These are phyloP conservation scores for Samsoniella hepiali DNA, from an alignment of 2,329 filamentous ascomycete species.

Conservation along the genomic window DNA sequence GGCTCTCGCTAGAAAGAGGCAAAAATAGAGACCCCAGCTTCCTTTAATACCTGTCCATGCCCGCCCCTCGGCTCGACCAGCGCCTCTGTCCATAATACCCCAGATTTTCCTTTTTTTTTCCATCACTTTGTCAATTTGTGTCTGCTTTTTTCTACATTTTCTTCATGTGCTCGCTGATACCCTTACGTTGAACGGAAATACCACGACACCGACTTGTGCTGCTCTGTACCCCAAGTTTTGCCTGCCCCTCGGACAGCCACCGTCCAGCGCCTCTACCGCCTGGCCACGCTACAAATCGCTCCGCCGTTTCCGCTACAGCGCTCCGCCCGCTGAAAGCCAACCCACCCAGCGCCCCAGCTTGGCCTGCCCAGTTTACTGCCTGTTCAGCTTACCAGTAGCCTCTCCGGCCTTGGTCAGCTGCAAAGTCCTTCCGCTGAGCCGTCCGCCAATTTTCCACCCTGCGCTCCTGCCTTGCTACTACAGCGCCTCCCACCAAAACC, in stretches of 20 bases:
- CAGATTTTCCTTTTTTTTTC: conserved; percentile 3
- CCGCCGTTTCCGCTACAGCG: background rate
- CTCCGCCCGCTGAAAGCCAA: conserved; percentile 5
- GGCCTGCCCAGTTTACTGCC: background rate
- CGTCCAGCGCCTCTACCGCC: background rate
- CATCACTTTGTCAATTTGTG: background rate
- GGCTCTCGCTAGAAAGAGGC: too few relatives aligned
- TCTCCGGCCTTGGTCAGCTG: conserved; percentile 8
- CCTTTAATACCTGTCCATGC: conserved; percentile 10
- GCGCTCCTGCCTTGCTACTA: background rate
- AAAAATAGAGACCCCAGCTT: background rate
- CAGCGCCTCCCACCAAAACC: background rate
- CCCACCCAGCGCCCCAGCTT: background rate
- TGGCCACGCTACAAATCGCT: background rate
- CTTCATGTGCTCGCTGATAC: background rate
- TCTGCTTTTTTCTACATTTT: background rate
- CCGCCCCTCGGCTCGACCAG: conserved; percentile 5
- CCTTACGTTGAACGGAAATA: background rate
- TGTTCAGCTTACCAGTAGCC: background rate
- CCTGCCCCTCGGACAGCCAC: background rate
- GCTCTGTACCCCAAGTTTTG: background rate
- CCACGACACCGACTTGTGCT: background rate
- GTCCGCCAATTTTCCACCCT: conserved; percentile 1
- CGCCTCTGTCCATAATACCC: conserved; percentile 7
- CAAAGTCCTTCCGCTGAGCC: conserved; percentile 1